Conservation (phyloP, 345 rosid species). For the Gossypium arboreum region DNA sequence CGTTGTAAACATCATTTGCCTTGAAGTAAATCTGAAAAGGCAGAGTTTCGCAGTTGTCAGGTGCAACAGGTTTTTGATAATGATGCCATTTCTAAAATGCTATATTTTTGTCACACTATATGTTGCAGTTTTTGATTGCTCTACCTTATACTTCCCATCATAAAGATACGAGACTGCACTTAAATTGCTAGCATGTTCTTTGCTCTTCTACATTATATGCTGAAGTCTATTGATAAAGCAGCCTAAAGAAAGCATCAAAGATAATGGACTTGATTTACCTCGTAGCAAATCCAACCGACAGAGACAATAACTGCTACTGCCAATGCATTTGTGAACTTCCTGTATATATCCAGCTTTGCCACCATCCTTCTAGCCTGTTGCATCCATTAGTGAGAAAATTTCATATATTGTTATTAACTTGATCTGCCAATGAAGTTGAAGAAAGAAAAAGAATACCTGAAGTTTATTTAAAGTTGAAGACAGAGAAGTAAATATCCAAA, state of each 20-base stretch:
- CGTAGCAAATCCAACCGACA: conserved; percentile 95
- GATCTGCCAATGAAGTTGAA: conserved; percentile 4
- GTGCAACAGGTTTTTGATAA: background rate
- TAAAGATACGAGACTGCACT: background rate
- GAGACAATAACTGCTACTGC: conserved; percentile 88
- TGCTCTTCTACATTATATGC: background rate
- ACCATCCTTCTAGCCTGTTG: conserved; percentile 78
- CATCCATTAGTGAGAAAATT: background rate
- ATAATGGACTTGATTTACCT: conserved; percentile 44
- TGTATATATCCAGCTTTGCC: conserved; percentile 78
- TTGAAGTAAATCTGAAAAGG: conserved; percentile 85
- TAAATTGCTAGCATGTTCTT: conserved; percentile 3
- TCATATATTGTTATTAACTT: background rate
- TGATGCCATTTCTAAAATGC: background rate
- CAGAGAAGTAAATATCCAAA: conserved; percentile 93
- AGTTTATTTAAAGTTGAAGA: conserved; percentile 87
- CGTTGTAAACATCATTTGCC: conserved; percentile 80
- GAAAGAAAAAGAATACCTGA: conserved; percentile 48
- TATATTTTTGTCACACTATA: background rate
- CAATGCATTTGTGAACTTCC: conserved; percentile 92
- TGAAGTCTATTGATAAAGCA: background rate
- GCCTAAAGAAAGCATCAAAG: background rate
- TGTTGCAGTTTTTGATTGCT: background rate
- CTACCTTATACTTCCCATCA: background rate
- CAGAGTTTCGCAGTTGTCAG: background rate